Conservation (phyloP, 1,284 basidiomycete genomes). For the Sporisorium sorghi region DNA sequence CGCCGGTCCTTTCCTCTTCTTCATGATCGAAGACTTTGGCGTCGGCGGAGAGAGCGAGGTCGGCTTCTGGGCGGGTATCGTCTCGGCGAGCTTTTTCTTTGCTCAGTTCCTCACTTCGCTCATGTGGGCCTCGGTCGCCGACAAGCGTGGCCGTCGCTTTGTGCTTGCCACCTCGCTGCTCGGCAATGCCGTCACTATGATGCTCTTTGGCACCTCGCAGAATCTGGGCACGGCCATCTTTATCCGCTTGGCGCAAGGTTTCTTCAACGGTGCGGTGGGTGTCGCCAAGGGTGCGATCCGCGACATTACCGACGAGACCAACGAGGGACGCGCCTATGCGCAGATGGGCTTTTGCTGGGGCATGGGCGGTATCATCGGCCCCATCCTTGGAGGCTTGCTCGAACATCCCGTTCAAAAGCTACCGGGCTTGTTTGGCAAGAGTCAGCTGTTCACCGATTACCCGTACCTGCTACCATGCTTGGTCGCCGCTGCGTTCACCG, state of each 20-base stretch:
- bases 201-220: slow-evolving; percentile 85
- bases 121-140: slow-evolving; percentile 90
- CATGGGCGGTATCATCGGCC: slow-evolving; percentile 81
- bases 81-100: slow-evolving; percentile 69
- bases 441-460: slow-evolving; percentile 79
- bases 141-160: slow-evolving; percentile 85
- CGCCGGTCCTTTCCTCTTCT: slow-evolving; percentile 68
- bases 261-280: slow-evolving; percentile 94
- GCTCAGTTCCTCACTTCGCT: slow-evolving; percentile 83
- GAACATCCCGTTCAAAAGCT: slow-evolving; percentile 81
- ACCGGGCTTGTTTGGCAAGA: slow-evolving; percentile 77
- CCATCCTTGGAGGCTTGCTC: slow-evolving; percentile 78
- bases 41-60: slow-evolving; percentile 66
- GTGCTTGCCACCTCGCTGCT: slow-evolving; percentile 87
- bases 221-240: slow-evolving; percentile 77
- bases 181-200: slow-evolving; percentile 81
- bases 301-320: slow-evolving; percentile 86
- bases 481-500: slow-evolving; percentile 71
- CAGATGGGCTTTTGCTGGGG: slow-evolving; percentile 96
- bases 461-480: slow-evolving; percentile 92
- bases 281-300: slow-evolving; percentile 86
- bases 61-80: slow-evolving; percentile 68
- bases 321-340: slow-evolving; percentile 92
- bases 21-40: slow-evolving; percentile 66
- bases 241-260: slow-evolving; percentile 89